Evolutionary conservation across 805 yeast genomes (phyloP).

Genomic region (Osmozyma mogii): DNA sequence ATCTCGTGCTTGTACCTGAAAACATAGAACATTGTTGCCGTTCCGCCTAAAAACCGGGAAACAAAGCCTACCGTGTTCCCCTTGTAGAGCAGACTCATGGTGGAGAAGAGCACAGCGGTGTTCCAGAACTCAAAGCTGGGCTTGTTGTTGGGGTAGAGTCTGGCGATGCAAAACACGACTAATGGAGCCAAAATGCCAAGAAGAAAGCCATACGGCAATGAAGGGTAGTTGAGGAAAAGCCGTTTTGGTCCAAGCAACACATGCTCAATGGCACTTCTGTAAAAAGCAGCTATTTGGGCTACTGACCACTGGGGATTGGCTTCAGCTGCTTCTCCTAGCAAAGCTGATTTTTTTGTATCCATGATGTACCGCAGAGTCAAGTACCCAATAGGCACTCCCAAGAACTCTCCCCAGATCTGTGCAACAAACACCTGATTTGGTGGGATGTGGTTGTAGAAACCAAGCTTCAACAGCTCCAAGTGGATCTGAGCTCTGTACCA

Average conservation of each 20-base stretch:
- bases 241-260: constrained; percentile 43
- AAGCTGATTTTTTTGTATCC: background rate
- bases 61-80: constrained; percentile 42
- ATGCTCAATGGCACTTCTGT: constrained; percentile 44
- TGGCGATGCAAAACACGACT: constrained; percentile 21
- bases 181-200: constrained; percentile 34
- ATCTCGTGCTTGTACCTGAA: constrained; percentile 28
- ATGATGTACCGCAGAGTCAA: constrained; percentile 42
- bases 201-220: constrained; percentile 38
- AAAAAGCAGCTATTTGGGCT: constrained; percentile 31
- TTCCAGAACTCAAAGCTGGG: constrained; percentile 32
- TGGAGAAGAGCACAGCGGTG: constrained; percentile 41
- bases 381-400: constrained; percentile 49
- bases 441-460: constrained; percentile 42
- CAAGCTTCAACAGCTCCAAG: constrained; percentile 26
- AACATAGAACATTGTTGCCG: constrained; percentile 39
- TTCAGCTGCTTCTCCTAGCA: constrained; percentile 14
- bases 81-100: constrained; percentile 42
- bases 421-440: constrained; percentile 44
- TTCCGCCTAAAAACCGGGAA: constrained; percentile 41
- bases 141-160: constrained; percentile 15
- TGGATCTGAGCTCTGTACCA: constrained; percentile 44
- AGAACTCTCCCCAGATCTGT: constrained; percentile 43
- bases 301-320: constrained; percentile 49
- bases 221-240: constrained; percentile 34